Percentiles rank a stretch among this genome's conserved stretches.
These are phyloP conservation scores for Yamadazyma sp. DNA, from an alignment of 1,139 yeast species.

Conservation along the genomic window DNA sequence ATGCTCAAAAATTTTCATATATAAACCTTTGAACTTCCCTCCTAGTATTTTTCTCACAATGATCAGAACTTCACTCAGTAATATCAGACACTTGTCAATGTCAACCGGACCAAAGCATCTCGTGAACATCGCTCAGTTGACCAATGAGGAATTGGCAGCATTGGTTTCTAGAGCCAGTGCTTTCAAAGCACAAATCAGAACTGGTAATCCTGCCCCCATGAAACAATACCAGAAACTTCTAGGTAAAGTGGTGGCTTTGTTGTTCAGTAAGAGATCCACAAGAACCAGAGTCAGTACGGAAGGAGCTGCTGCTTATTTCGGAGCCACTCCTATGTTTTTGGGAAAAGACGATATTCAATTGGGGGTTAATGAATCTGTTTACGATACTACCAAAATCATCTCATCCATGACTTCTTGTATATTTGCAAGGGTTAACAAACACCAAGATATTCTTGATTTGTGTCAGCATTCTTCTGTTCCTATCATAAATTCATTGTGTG, in stretches of 20 bases:
- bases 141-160: constrained; percentile 64
- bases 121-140: constrained; percentile 73
- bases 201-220: constrained; percentile 45
- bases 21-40: background rate
- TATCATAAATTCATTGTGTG: constrained; percentile 90
- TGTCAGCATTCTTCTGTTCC: constrained; percentile 82
- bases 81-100: constrained; percentile 13
- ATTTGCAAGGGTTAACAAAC: constrained; percentile 91
- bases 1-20: constrained; percentile 4
- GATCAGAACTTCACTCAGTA: constrained; percentile 7
- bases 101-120: constrained; percentile 54
- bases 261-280: constrained; percentile 89
- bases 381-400: constrained; percentile 84
- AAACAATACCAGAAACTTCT: constrained; percentile 57
- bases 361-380: constrained; percentile 88
- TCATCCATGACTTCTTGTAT: constrained; percentile 95
- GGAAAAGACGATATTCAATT: constrained; percentile 96
- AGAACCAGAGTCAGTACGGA: constrained; percentile 93
- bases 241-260: constrained; percentile 80
- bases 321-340: constrained; percentile 94
- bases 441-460: constrained; percentile 76
- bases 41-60: constrained; percentile 1
- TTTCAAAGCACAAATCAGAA: constrained; percentile 58
- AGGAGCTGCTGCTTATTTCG: constrained; percentile 91
- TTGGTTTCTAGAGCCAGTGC: constrained; percentile 67